Percentiles rank a stretch among this genome's conserved stretches.
Evolutionary conservation across 208 protist genomes (phyloP).

Genomic region (Leishmania lainsoni): DNA sequence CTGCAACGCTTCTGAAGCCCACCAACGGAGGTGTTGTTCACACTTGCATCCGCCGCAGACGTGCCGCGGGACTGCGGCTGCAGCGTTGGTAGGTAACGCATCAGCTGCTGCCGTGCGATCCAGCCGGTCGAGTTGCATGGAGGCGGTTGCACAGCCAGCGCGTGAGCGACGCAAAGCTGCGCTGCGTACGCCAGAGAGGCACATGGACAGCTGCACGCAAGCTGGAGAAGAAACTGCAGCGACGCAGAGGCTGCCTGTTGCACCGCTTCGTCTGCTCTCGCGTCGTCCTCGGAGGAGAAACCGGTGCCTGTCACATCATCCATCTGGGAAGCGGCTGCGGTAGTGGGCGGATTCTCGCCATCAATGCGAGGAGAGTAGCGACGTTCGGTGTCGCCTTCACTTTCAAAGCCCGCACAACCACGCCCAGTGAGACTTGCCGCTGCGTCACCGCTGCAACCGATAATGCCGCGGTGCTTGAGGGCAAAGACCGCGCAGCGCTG

Average conservation of each 20-base stretch:
- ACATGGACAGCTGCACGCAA: constrained; percentile 80
- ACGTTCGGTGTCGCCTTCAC: not conserved
- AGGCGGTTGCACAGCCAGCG: constrained; percentile 29
- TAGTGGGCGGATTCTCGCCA: not conserved
- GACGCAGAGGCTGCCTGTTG: constrained; percentile 40
- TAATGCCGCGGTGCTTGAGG: constrained; percentile 29
- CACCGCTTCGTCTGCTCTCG: constrained; percentile 2
- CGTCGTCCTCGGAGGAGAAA: constrained; percentile 8
- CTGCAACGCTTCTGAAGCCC: not conserved
- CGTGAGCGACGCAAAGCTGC: constrained; percentile 64
- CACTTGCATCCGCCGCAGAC: constrained; percentile 3
- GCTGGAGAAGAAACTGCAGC: constrained; percentile 51
- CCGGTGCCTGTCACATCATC: not conserved
- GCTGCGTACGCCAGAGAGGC: constrained; percentile 51
- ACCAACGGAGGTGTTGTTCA: not conserved
- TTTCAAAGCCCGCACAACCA: not conserved
- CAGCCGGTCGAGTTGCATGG: constrained; percentile 15
- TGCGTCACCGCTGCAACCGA: not conserved
- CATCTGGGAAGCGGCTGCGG: not conserved
- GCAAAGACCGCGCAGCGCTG: constrained; percentile 36
- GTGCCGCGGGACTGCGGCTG: constrained; percentile 10
- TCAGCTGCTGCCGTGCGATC: constrained; percentile 20
- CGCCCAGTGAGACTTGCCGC: not conserved
- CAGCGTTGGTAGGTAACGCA: constrained; percentile 28
- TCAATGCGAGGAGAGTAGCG: not conserved